These are phyloP conservation scores for Metschnikowia gruessii DNA, from an alignment of 805 yeast species.

Conservation along the genomic window DNA sequence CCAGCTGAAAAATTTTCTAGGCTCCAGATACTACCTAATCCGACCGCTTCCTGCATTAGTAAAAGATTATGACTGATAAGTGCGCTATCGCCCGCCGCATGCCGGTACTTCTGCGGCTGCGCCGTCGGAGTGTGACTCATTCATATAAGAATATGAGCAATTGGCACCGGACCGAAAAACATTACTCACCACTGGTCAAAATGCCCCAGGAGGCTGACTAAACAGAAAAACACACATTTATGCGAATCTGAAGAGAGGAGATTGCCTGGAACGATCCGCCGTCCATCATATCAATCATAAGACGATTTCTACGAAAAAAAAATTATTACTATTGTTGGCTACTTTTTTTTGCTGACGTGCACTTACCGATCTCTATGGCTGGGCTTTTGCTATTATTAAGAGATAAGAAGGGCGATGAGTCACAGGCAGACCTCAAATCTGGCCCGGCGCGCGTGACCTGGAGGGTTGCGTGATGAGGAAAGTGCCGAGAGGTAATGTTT, in stretches of 20 bases:
- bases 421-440: neutral
- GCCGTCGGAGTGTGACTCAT: conserved; percentile 19
- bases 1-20: conserved; percentile 17
- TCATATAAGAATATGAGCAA: conserved; percentile 12
- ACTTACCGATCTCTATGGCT: neutral
- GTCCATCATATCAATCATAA: too few relatives aligned
- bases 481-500: too few relatives aligned
- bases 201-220: neutral
- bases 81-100: conserved; percentile 12
- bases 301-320: too few relatives aligned
- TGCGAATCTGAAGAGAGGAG: neutral
- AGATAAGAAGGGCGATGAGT: neutral
- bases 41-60: conserved; percentile 16
- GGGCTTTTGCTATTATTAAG: neutral
- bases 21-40: conserved; percentile 10
- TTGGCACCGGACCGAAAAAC: conserved; percentile 8
- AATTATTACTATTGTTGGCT: too few relatives aligned
- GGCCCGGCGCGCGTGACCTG: too few relatives aligned
- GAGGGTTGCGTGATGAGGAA: too few relatives aligned
- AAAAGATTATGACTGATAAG: conserved; percentile 19
- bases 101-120: conserved; percentile 9
- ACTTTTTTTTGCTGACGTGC: neutral
- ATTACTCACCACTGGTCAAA: neutral
- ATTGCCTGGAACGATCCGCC: too few relatives aligned
- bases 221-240: neutral